Percentiles rank a stretch among this genome's conserved stretches.
Conservation (phyloP, 2,329 filamentous ascomycete genomes). For the Didymella pinodella region DNA sequence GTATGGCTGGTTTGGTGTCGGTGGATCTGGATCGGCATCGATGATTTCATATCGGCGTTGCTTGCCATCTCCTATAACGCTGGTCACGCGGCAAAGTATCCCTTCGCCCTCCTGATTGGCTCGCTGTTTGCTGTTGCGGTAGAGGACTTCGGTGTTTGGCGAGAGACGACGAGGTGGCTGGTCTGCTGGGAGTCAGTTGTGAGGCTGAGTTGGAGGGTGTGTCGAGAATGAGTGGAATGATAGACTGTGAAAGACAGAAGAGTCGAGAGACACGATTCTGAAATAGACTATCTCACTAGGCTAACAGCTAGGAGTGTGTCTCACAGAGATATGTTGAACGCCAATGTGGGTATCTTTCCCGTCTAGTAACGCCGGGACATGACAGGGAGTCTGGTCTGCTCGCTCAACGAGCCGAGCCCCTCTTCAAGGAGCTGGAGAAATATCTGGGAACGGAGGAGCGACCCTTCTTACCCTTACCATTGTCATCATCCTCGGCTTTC, state of each 20-base stretch:
- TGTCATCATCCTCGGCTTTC: constrained; percentile 59
- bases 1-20: constrained; percentile 50
- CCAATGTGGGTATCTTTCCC: constrained; percentile 32
- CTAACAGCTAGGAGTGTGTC: constrained; percentile 29
- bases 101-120: constrained; percentile 57
- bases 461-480: constrained; percentile 55
- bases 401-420: constrained; percentile 29
- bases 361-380: constrained; percentile 22
- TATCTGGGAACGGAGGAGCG: constrained; percentile 37
- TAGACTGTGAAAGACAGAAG: constrained; percentile 3
- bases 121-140: constrained; percentile 56
- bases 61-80: constrained; percentile 62
- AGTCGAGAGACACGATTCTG: constrained; percentile 22
- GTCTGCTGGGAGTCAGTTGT: constrained; percentile 25
- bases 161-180: constrained; percentile 41
- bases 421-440: constrained; percentile 23
- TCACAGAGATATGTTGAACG: constrained; percentile 23
- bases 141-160: constrained; percentile 59
- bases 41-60: constrained; percentile 63
- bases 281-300: constrained; percentile 28
- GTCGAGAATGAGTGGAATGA: neutral
- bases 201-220: constrained; percentile 3
- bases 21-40: constrained; percentile 57
- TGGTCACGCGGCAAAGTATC: constrained; percentile 60
- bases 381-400: neutral